Evolutionary conservation across 1,284 basidiomycete species (phyloP), one percentile per base, ranked within the genome.

Genomic region (Cryptococcus sp.): DNA sequence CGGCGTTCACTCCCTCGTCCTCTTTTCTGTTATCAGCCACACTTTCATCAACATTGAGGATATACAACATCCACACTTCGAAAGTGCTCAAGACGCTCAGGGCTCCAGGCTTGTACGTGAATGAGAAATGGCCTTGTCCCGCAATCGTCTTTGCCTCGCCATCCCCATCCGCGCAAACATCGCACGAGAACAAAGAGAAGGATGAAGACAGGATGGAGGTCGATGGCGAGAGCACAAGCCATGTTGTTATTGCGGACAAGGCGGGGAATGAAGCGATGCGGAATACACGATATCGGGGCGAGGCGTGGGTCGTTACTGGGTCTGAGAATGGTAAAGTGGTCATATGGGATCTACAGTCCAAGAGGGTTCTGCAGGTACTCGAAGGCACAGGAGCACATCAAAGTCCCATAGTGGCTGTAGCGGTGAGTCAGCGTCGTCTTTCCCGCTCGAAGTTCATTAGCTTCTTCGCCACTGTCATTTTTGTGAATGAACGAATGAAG

Each of bases 41-140:
- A 5, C 88, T 98, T 69, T 94, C 98, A 73, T 93, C 90, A 6
- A 92, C 90, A 0, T 87, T 98, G 56, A 85, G 96, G 1, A 81
- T 99, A 22, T 98, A 96, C 93, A 91, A 95, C 74, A 91, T 90
- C 65, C 89, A 92, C 62, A 88, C 87, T n/a, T 89, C 90, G 13
- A 88, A 89, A 62, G 91, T 93, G 63, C 86, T 97, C 48, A 98
- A 98, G 80, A 95, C 93, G 3, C 94, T 77, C 19, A 67, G 64
- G 20, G 71, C 68, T 3, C 60, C 65, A 1, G 65, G 58, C 11
- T 42, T 47, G 11, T 70, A 71, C 53, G 53, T 67, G 3, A 67
- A 56, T 35, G 71, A 76, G 53, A 60, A 62, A 47, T 73, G 61
- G 46, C 70, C 72, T 13, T 73, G 69, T 40, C 71, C 72, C 0